Conservation (phyloP, 2,329 filamentous ascomycete genomes). For the Westerdykella sp. region DNA sequence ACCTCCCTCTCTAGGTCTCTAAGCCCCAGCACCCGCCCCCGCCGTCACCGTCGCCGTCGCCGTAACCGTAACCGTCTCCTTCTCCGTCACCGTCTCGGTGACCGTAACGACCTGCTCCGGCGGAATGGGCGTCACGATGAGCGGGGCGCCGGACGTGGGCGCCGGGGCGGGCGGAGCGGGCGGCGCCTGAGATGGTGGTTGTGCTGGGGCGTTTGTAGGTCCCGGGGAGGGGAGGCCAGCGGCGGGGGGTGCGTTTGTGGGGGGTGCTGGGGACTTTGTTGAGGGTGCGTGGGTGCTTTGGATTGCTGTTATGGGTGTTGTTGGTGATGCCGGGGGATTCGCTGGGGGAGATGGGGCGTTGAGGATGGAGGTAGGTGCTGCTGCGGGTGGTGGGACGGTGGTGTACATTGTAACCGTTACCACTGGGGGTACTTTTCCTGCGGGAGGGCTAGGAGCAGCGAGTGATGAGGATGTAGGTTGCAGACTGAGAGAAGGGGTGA, state of each 20-base stretch:
- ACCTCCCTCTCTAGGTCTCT: too few relatives aligned
- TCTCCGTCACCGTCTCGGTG: conserved; percentile 23
- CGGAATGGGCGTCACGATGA: conserved; percentile 29
- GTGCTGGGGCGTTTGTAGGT: conserved; percentile 1
- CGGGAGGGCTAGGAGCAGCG: not conserved
- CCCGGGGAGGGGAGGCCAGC: not conserved
- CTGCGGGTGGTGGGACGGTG: conserved; percentile 13
- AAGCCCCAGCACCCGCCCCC: too few relatives aligned
- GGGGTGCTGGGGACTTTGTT: not conserved
- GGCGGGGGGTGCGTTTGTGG: not conserved
- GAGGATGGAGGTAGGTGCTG: not conserved
- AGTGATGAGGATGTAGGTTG: not conserved
- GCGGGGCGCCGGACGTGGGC: conserved; percentile 7
- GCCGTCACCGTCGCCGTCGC: conserved; percentile 5
- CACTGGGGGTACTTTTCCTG: conserved; percentile 10
- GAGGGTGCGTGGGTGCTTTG: not conserved
- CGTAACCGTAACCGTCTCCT: conserved; percentile 21
- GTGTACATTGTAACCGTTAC: conserved; percentile 29
- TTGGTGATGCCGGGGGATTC: conserved; percentile 1
- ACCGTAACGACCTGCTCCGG: conserved; percentile 30
- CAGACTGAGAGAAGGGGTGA: conserved; percentile 1
- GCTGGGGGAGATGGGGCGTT: not conserved
- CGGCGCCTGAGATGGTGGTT: conserved; percentile 4
- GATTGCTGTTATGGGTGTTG: conserved; percentile 2
- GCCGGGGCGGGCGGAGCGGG: conserved; percentile 1